phyloP scores from a whole-genome alignment of 176 grass and related monocot species.

The Lolium multiflorum region DNA sequence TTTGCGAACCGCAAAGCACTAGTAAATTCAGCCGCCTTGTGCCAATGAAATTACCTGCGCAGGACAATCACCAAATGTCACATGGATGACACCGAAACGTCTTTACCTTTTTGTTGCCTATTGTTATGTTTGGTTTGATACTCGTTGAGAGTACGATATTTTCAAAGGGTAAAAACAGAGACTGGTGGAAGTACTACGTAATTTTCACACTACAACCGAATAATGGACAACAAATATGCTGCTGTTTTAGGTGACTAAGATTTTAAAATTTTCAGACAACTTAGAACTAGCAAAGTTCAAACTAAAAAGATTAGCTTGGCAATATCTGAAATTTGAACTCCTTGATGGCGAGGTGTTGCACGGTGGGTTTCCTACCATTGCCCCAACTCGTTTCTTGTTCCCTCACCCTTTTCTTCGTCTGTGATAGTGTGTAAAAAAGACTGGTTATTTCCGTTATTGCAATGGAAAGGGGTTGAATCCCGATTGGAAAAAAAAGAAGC shows the following conservation, averaged over 20 bases:
- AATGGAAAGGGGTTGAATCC: too few relatives aligned
- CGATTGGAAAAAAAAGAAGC: too few relatives aligned
- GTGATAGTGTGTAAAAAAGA: too few relatives aligned
- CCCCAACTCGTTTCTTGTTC: too few relatives aligned
- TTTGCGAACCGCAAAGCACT: too few relatives aligned
- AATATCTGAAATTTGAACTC: not conserved
- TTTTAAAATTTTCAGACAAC: not conserved
- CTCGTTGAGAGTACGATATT: not conserved
- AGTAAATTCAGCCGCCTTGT: too few relatives aligned
- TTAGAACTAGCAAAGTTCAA: not conserved
- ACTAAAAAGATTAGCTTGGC: not conserved
- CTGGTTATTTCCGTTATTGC: too few relatives aligned
- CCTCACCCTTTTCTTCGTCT: too few relatives aligned
- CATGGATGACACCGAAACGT: slow-evolving; percentile 28
- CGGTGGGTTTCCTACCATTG: too few relatives aligned
- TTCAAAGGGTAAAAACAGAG: not conserved
- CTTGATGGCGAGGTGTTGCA: too few relatives aligned
- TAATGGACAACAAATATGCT: not conserved
- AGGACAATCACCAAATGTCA: too few relatives aligned
- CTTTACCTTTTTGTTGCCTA: not conserved
- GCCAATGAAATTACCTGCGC: too few relatives aligned
- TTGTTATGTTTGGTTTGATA: slow-evolving; percentile 4
- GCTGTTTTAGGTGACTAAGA: not conserved
- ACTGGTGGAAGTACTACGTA: not conserved
- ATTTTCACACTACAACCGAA: not conserved